Evolutionary conservation across 495 filamentous ascomycete genomes (phyloP).

Genomic region (Glonium stellatum): DNA sequence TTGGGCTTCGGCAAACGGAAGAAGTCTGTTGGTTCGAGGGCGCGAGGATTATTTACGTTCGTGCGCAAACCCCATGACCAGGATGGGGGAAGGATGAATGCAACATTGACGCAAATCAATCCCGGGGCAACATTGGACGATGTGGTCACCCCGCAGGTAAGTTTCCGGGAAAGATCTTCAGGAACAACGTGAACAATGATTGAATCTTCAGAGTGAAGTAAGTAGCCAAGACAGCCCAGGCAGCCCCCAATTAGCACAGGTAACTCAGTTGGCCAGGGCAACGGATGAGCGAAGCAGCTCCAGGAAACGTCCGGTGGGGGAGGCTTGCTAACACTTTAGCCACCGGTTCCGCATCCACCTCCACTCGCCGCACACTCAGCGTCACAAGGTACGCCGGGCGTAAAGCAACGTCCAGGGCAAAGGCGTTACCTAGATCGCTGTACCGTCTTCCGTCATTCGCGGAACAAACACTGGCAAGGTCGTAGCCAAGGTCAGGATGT

Average conservation of each 20-base stretch:
- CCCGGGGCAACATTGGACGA: constrained; percentile 2
- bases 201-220: neutral
- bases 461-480: constrained; percentile 1
- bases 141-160: neutral
- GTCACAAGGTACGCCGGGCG: neutral
- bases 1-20: neutral
- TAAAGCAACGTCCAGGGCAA: neutral
- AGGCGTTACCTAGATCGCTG: neutral
- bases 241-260: too few species aligned
- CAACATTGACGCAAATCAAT: neutral
- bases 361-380: neutral
- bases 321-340: neutral
- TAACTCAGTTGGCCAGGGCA: neutral
- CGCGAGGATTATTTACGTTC: neutral
- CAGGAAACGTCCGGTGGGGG: neutral
- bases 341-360: neutral
- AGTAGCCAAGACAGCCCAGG: too few species aligned
- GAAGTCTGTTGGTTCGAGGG: neutral
- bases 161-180: neutral
- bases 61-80: constrained; percentile 1
- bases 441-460: neutral
- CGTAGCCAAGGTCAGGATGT: neutral
- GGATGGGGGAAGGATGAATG: neutral
- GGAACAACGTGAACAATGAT: neutral
- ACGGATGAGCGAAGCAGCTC: neutral